Percentiles rank a stretch among this genome's conserved stretches.
These are phyloP conservation scores for Paracoccidioides lutzii DNA, from an alignment of 2,329 filamentous ascomycete genomes.

Conservation along the genomic window DNA sequence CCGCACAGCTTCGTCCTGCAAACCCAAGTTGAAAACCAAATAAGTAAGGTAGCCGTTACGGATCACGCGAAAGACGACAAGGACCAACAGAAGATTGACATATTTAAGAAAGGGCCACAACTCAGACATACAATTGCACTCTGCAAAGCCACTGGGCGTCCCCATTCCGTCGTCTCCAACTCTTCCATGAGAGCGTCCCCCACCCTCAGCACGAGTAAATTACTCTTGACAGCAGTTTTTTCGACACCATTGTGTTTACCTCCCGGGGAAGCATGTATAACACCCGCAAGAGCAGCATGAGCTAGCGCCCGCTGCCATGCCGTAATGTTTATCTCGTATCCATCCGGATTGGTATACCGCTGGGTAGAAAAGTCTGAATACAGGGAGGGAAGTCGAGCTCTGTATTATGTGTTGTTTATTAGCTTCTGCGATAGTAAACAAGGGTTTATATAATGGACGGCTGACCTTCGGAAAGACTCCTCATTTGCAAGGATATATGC, in stretches of 20 bases:
- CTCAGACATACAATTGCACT: conserved; percentile 49
- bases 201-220: conserved; percentile 40
- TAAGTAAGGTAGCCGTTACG: not conserved
- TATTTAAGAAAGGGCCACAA: not conserved
- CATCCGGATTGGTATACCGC: conserved; percentile 66
- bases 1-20: conserved; percentile 53
- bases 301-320: conserved; percentile 68
- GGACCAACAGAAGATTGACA: not conserved
- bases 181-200: conserved; percentile 54
- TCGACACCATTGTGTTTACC: not conserved
- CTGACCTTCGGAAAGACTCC: conserved; percentile 40
- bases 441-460: conserved; percentile 45
- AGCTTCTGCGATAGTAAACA: conserved; percentile 40
- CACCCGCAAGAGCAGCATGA: conserved; percentile 53
- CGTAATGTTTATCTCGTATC: conserved; percentile 64
- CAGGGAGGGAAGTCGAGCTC: conserved; percentile 66
- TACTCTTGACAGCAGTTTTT: conserved; percentile 19
- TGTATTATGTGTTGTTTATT: conserved; percentile 24
- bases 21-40: not conserved
- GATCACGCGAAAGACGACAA: not conserved
- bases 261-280: conserved; percentile 31
- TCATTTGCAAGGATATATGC: conserved; percentile 51
- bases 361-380: conserved; percentile 78
- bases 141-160: conserved; percentile 66
- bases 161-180: conserved; percentile 65